These are phyloP conservation scores for Ochetophila trinervis DNA, from an alignment of 306 rosid species.

Conservation along the genomic window DNA sequence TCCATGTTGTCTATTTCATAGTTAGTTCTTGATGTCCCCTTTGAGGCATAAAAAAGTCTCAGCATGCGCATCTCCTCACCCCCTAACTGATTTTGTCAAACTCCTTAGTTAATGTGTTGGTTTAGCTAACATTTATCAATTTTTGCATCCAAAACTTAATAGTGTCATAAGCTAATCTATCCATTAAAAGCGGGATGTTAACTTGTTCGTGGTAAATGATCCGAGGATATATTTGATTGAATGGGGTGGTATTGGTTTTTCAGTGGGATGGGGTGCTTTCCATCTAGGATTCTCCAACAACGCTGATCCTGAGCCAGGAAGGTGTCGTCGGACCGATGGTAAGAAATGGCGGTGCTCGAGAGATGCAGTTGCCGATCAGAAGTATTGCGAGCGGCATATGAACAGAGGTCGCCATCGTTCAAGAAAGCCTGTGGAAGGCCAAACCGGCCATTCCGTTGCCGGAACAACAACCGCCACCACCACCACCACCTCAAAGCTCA, in stretches of 20 bases:
- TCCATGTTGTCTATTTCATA: neutral
- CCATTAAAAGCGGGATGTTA: neutral
- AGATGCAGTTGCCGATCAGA: slow-evolving; percentile 90
- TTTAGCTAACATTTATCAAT: no score
- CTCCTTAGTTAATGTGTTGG: no score
- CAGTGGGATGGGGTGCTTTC: slow-evolving; percentile 92
- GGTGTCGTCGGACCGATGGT: slow-evolving; percentile 99
- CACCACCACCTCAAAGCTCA: slow-evolving; percentile 30
- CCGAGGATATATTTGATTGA: neutral
- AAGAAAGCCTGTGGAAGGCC: slow-evolving; percentile 99
- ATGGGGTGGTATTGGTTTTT: neutral
- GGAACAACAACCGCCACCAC: slow-evolving; percentile 27
- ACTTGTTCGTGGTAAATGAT: neutral
- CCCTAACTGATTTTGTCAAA: no score
- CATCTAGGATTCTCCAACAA: slow-evolving; percentile 88
- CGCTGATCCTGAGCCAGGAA: slow-evolving; percentile 98
- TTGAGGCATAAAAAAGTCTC: no score
- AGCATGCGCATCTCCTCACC: no score
- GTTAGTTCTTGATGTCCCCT: no score
- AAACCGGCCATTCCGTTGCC: slow-evolving; percentile 65
- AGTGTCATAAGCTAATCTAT: neutral
- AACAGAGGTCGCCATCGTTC: slow-evolving; percentile 99
- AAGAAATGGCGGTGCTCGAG: slow-evolving; percentile 99
- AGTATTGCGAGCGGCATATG: slow-evolving; percentile 91
- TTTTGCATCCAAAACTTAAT: no score